Conservation (phyloP, 805 yeast species). For the Metschnikowia anglica region DNA sequence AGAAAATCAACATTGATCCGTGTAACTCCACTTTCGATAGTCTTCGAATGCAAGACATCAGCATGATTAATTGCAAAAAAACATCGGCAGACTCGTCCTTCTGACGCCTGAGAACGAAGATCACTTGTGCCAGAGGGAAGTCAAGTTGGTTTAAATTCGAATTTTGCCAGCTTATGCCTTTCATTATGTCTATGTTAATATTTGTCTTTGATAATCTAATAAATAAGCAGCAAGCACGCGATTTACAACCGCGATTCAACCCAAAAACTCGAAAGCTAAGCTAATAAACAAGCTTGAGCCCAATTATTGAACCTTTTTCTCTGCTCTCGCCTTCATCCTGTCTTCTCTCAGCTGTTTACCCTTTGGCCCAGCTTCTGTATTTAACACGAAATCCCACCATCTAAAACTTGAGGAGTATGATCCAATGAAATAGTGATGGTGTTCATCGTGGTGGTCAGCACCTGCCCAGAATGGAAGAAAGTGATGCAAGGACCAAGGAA, state of each 20-base stretch:
- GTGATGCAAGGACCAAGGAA: constrained; percentile 94
- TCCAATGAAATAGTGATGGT: constrained; percentile 94
- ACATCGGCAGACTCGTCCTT: too few relatives aligned
- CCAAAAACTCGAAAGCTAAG: background rate
- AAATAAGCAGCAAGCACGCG: background rate
- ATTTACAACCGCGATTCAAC: too few relatives aligned
- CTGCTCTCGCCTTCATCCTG: constrained; percentile 57
- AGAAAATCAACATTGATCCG: too few relatives aligned
- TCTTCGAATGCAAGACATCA: too few relatives aligned
- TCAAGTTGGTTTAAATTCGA: background rate
- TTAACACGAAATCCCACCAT: constrained; percentile 88
- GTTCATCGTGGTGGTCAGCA: constrained; percentile 97
- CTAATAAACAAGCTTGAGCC: background rate
- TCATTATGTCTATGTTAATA: background rate
- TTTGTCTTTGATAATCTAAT: background rate
- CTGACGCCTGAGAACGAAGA: too few relatives aligned
- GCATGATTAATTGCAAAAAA: too few relatives aligned
- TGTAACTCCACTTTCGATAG: too few relatives aligned
- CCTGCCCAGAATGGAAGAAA: constrained; percentile 97
- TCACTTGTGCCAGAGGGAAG: background rate
- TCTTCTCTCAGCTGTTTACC: constrained; percentile 74
- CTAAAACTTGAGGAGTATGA: constrained; percentile 93
- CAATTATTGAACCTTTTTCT: constrained; percentile 29
- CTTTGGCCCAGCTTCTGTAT: constrained; percentile 87
- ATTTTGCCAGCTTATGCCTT: background rate